A percentile compares a stretch with the other conserved stretches of the same genome.
These are phyloP conservation scores for Pythium phragmitis DNA, from an alignment of 352 stramenopile species.

Conservation along the genomic window DNA sequence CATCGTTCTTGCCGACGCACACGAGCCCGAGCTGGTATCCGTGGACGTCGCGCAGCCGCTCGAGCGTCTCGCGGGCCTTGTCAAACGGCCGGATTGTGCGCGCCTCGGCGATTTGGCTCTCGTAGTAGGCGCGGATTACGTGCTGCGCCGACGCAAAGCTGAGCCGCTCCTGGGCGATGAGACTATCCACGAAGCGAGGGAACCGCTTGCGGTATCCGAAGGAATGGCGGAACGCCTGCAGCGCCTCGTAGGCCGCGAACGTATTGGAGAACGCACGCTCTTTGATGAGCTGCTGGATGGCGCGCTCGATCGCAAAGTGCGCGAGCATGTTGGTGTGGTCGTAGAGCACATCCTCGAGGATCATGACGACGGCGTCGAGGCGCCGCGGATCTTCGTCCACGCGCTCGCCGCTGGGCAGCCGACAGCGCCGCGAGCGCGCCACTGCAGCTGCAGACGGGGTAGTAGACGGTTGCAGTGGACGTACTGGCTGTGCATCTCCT, in stretches of 20 bases:
- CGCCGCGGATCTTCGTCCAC: slow-evolving; percentile 45
- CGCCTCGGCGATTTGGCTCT: slow-evolving; percentile 71
- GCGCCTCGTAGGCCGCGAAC: slow-evolving; percentile 58
- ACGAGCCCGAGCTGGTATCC: slow-evolving; percentile 69
- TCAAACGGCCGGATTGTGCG: slow-evolving; percentile 67
- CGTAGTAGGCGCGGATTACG: slow-evolving; percentile 78
- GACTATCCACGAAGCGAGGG: slow-evolving; percentile 76
- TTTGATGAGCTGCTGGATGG: slow-evolving; percentile 62
- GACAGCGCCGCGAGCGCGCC: slow-evolving; percentile 23
- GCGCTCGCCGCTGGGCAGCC: slow-evolving; percentile 38
- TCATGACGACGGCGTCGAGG: slow-evolving; percentile 79
- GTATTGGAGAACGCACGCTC: slow-evolving; percentile 73
- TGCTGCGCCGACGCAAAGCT: slow-evolving; percentile 43
- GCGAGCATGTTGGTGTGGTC: slow-evolving; percentile 81
- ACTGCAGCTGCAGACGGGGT: not conserved
- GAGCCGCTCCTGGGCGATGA: slow-evolving; percentile 52
- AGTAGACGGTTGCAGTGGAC: slow-evolving; percentile 1
- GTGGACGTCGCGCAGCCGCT: slow-evolving; percentile 42
- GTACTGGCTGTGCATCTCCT: not conserved
- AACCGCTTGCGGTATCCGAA: slow-evolving; percentile 86
- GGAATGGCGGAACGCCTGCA: slow-evolving; percentile 79
- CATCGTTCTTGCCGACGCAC: slow-evolving; percentile 71
- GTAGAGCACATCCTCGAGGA: slow-evolving; percentile 86
- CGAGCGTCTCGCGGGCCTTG: slow-evolving; percentile 45
- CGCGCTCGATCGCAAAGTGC: slow-evolving; percentile 77